Conservation (phyloP, 176 grass and related monocot genomes). For the Eragrostis nindensis region DNA sequence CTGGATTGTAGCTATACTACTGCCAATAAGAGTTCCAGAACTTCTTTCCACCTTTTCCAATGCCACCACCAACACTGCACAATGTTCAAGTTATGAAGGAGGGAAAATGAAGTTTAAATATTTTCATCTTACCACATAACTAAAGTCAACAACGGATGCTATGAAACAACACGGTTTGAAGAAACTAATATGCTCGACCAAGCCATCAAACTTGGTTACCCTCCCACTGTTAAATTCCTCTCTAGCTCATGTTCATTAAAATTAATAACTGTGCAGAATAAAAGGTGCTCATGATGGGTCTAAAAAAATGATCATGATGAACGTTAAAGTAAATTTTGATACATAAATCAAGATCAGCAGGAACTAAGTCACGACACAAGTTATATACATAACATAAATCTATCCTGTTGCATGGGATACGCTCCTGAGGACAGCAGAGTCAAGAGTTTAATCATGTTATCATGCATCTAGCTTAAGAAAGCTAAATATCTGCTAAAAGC, state of each 20-base stretch:
- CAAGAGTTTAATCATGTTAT: constrained; percentile 1
- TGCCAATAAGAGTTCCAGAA: constrained; percentile 89
- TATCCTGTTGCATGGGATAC: constrained; percentile 8
- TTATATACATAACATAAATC: not conserved
- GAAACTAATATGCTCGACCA: not conserved
- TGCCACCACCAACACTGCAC: constrained; percentile 87
- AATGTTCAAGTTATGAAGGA: constrained; percentile 33
- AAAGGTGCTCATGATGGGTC: constrained; percentile 4
- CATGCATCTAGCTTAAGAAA: constrained; percentile 7
- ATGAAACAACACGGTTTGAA: not conserved
- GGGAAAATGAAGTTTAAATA: constrained; percentile 3
- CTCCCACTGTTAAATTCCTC: not conserved
- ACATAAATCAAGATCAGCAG: not conserved
- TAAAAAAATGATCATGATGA: not conserved
- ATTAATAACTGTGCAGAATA: constrained; percentile 13
- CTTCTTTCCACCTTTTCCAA: constrained; percentile 95
- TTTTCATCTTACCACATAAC: too few relatives aligned
- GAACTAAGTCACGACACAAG: not conserved
- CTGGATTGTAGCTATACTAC: constrained; percentile 97
- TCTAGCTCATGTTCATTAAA: constrained; percentile 12
- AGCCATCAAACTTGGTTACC: not conserved
- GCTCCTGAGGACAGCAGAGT: constrained; percentile 1
- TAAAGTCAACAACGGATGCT: constrained; percentile 7
- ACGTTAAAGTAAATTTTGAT: not conserved
- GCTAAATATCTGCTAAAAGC: constrained; percentile 16